Evolutionary conservation across 2,329 filamentous ascomycete genomes (phyloP).

Genomic region (Ophiocordyceps camponoti-floridani): DNA sequence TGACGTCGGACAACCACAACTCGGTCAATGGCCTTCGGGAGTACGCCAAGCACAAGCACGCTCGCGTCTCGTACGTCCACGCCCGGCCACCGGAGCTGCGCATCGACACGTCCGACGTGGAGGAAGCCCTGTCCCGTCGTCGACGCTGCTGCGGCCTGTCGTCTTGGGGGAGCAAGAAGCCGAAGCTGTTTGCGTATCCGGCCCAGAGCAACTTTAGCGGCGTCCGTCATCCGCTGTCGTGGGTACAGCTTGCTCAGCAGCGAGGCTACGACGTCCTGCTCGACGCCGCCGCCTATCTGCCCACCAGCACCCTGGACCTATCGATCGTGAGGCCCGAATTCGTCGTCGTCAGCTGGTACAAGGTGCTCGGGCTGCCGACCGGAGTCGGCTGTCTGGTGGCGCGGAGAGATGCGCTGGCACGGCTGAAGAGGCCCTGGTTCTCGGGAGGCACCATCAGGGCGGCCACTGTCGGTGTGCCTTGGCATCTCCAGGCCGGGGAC

Average conservation of each 20-base stretch:
- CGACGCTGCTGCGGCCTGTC: background rate
- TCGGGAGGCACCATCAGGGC: conserved; percentile 19
- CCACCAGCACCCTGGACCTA: conserved; percentile 17
- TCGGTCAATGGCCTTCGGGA: conserved; percentile 20
- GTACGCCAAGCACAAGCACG: conserved; percentile 11
- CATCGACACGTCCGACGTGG: conserved; percentile 9
- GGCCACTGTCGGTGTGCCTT: conserved; percentile 12
- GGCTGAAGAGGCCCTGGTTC: conserved; percentile 20
- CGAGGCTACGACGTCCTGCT: conserved; percentile 21
- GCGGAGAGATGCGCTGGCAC: conserved; percentile 11
- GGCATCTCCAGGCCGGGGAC: conserved; percentile 11
- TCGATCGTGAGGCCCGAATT: conserved; percentile 17
- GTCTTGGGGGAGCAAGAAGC: conserved; percentile 2
- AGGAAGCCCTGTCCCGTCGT: conserved; percentile 7
- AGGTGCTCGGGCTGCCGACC: conserved; percentile 22
- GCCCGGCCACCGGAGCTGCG: conserved; percentile 10
- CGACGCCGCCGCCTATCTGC: conserved; percentile 21
- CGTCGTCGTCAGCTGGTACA: conserved; percentile 21
- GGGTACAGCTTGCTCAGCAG: conserved; percentile 16
- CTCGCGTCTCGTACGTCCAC: conserved; percentile 13
- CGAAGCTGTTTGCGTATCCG: conserved; percentile 23
- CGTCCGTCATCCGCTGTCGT: conserved; percentile 20
- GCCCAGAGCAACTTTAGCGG: conserved; percentile 27
- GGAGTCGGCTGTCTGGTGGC: conserved; percentile 21
- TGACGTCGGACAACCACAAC: conserved; percentile 24